Evolutionary conservation across 768 basidiomycete species (phyloP).

Genomic region (Amanita exitialis): DNA sequence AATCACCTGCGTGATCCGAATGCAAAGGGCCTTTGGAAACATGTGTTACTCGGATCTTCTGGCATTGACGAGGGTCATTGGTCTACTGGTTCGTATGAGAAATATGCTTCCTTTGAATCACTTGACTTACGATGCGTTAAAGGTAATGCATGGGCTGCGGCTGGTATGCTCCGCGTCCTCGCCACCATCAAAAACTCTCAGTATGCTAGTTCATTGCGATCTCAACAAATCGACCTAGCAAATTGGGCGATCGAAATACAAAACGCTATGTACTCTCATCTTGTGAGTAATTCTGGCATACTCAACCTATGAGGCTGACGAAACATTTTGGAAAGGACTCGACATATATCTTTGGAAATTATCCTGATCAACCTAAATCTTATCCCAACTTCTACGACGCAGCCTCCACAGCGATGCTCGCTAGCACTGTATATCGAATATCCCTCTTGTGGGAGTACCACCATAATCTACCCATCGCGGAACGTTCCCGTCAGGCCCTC

Average conservation of each 20-base stretch:
- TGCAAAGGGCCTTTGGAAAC: constrained; percentile 60
- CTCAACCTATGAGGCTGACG: background rate
- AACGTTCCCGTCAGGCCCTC: constrained; percentile 37
- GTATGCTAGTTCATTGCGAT: constrained; percentile 35
- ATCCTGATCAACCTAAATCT: constrained; percentile 37
- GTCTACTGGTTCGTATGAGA: constrained; percentile 51
- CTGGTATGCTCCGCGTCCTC: constrained; percentile 77
- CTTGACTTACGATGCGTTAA: constrained; percentile 1
- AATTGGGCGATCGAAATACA: constrained; percentile 70
- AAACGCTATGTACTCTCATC: constrained; percentile 49
- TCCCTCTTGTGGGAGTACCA: constrained; percentile 43
- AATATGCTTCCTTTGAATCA: background rate
- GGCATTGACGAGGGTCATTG: constrained; percentile 62
- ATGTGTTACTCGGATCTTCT: constrained; percentile 49
- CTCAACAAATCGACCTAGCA: constrained; percentile 46
- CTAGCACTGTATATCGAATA: constrained; percentile 66
- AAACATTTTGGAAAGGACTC: constrained; percentile 25
- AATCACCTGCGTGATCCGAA: constrained; percentile 44
- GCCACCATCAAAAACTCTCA: constrained; percentile 60
- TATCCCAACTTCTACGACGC: constrained; percentile 59
- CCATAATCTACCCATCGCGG: constrained; percentile 45
- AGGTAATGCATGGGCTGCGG: constrained; percentile 89
- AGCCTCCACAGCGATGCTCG: constrained; percentile 64
- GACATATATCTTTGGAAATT: constrained; percentile 57
- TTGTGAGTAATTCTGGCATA: constrained; percentile 29